A percentile compares a stretch with the other conserved stretches of the same genome.
These are phyloP conservation scores for Phlyctochytrium planicorne DNA, from an alignment of 192 early-diverging fungal genomes.

Conservation along the genomic window DNA sequence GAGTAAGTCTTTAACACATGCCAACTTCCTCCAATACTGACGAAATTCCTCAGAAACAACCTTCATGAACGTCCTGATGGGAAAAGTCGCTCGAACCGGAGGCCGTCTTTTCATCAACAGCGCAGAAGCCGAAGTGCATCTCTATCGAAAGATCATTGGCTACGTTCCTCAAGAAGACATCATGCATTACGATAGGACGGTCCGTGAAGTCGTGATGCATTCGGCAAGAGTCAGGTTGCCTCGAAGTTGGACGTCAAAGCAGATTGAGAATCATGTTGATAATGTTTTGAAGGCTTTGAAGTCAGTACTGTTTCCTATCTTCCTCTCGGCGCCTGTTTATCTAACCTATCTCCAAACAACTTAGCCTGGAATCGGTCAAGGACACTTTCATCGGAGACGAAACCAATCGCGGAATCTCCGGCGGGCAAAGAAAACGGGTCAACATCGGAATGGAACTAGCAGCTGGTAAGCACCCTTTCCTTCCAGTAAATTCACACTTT, in stretches of 20 bases:
- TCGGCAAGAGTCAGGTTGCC: slow-evolving; percentile 36
- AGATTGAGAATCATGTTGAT: slow-evolving; percentile 29
- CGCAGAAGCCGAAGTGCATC: slow-evolving; percentile 50
- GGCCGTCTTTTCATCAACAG: slow-evolving; percentile 63
- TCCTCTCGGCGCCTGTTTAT: too few species aligned
- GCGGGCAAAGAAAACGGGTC: slow-evolving; percentile 81
- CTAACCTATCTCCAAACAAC: too few species aligned
- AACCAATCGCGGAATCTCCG: slow-evolving; percentile 74
- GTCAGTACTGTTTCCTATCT: slow-evolving; percentile 6
- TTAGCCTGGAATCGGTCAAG: slow-evolving; percentile 26
- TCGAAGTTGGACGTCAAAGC: slow-evolving; percentile 17
- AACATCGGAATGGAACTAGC: slow-evolving; percentile 83
- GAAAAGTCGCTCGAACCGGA: slow-evolving; percentile 52
- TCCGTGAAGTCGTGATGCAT: slow-evolving; percentile 51
- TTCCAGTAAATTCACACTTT: not conserved
- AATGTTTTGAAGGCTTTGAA: slow-evolving; percentile 28
- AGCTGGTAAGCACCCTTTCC: slow-evolving; percentile 34
- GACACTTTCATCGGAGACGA: slow-evolving; percentile 65
- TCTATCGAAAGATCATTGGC: slow-evolving; percentile 68
- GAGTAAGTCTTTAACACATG: slow-evolving; percentile 14
- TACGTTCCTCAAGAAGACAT: slow-evolving; percentile 76
- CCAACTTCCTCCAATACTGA: not conserved
- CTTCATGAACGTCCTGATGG: slow-evolving; percentile 58
- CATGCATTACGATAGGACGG: slow-evolving; percentile 67
- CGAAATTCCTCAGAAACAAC: slow-evolving; percentile 19